These are phyloP conservation scores for Saitozyma sp. DNA, from an alignment of 768 basidiomycete species.

Conservation along the genomic window DNA sequence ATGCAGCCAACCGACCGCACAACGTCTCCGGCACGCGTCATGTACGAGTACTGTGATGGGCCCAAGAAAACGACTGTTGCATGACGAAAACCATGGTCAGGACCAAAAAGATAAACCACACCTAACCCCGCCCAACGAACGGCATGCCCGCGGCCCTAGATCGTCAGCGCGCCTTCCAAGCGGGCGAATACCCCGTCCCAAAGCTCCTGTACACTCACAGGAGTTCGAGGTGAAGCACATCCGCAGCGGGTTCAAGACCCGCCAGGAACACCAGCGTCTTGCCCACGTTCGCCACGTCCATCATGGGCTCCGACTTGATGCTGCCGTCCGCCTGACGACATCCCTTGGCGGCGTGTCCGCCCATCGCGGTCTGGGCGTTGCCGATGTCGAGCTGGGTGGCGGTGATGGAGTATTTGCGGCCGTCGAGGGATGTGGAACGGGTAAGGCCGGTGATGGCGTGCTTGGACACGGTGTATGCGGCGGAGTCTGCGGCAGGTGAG, in stretches of 20 bases:
- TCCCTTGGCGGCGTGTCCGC: slow-evolving; percentile 57
- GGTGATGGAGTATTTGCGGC: slow-evolving; percentile 69
- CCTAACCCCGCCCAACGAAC: slow-evolving; percentile 46
- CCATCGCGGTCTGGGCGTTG: slow-evolving; percentile 70
- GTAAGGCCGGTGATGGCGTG: slow-evolving; percentile 77
- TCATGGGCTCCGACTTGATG: slow-evolving; percentile 61
- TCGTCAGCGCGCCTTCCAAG: slow-evolving; percentile 5
- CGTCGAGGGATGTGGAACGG: slow-evolving; percentile 74
- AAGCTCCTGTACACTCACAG: slow-evolving; percentile 59
- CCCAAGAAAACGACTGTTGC: too few relatives aligned
- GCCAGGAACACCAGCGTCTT: slow-evolving; percentile 71
- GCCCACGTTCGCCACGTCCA: slow-evolving; percentile 72
- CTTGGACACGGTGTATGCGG: slow-evolving; percentile 73
- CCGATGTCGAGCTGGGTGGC: slow-evolving; percentile 83
- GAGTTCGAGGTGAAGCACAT: slow-evolving; percentile 70
- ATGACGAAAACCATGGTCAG: neutral
- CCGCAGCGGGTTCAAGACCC: slow-evolving; percentile 66
- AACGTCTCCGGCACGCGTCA: neutral
- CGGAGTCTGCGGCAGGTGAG: slow-evolving; percentile 41
- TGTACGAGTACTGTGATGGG: too few relatives aligned
- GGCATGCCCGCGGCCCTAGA: slow-evolving; percentile 49
- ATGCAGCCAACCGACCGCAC: too few relatives aligned
- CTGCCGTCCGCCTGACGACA: slow-evolving; percentile 70
- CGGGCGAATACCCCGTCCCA: neutral
- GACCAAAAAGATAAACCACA: neutral